phyloP scores from a whole-genome alignment of 2,329 filamentous ascomycete genomes.

The Camillea tinctor region DNA sequence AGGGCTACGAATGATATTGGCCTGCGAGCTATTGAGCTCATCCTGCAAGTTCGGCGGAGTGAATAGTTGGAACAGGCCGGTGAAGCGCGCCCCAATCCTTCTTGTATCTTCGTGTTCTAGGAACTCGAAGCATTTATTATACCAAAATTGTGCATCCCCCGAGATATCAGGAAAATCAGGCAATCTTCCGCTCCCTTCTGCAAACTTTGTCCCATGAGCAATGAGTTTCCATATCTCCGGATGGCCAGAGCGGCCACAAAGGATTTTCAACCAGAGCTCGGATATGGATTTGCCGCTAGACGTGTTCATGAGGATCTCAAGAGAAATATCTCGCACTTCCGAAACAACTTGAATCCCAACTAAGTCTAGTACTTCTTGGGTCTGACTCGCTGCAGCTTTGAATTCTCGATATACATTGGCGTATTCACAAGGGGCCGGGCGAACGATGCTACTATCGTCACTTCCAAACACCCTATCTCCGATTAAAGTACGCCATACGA shows the following conservation, averaged over 20 bases:
- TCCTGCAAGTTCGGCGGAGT: background rate
- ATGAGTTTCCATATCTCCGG: conserved; percentile 6
- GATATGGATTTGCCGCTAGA: conserved; percentile 6
- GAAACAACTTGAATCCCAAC: background rate
- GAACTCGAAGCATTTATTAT: conserved; percentile 1
- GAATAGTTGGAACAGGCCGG: background rate
- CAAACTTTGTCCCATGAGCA: conserved; percentile 6
- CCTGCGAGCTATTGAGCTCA: background rate
- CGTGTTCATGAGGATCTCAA: conserved; percentile 1
- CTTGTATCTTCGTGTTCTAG: conserved; percentile 7
- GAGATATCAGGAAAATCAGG: background rate
- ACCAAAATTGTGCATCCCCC: conserved; percentile 7
- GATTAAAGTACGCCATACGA: conserved; percentile 9
- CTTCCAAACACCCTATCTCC: conserved; percentile 8
- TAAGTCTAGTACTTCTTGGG: conserved; percentile 1
- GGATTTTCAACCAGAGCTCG: conserved; percentile 3
- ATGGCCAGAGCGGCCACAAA: conserved; percentile 11
- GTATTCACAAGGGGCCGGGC: conserved; percentile 4
- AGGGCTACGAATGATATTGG: background rate
- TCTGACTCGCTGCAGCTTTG: conserved; percentile 1
- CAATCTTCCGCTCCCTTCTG: background rate
- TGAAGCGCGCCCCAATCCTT: background rate
- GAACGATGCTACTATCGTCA: background rate
- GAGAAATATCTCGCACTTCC: conserved; percentile 9
- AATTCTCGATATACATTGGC: conserved; percentile 4